phyloP scores from a whole-genome alignment of 345 rosid species.

The Eucalyptus erythrocorys region DNA sequence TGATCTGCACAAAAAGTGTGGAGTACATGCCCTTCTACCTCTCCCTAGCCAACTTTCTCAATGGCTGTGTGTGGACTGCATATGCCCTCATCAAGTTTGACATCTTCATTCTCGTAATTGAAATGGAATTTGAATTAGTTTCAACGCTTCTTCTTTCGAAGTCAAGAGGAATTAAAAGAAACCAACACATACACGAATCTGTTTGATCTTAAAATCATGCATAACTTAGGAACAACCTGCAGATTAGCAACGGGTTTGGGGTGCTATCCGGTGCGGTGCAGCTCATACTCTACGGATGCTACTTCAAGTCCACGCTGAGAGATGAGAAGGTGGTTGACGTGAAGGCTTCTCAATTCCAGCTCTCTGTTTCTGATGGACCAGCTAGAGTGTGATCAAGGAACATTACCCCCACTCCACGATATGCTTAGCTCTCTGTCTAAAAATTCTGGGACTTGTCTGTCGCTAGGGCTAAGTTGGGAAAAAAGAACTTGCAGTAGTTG shows the following conservation, averaged over 20 bases:
- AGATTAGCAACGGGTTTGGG: conserved; percentile 64
- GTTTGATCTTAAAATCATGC: too few species aligned
- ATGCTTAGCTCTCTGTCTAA: not conserved
- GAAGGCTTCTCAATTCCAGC: conserved; percentile 31
- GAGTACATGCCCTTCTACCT: conserved; percentile 37
- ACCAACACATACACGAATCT: not conserved
- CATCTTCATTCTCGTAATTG: conserved; percentile 14
- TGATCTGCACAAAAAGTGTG: conserved; percentile 35
- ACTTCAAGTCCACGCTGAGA: conserved; percentile 15
- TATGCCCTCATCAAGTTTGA: conserved; percentile 33
- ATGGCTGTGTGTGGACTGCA: conserved; percentile 21
- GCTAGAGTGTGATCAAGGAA: not conserved
- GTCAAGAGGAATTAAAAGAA: not conserved
- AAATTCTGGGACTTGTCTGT: not conserved
- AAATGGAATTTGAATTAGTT: not conserved
- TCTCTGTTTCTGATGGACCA: not conserved
- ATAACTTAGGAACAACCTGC: not conserved
- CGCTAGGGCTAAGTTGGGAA: not conserved
- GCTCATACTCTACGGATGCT: conserved; percentile 23
- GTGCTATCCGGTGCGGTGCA: conserved; percentile 20
- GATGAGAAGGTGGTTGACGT: not conserved
- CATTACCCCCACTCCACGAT: not conserved
- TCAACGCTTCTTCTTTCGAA: not conserved
- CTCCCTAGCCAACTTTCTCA: conserved; percentile 21
- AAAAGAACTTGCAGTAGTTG: not conserved